These are phyloP conservation scores for Stagonosporopsis chrysanthemi DNA, from an alignment of 2,329 filamentous ascomycete genomes.

Conservation along the genomic window DNA sequence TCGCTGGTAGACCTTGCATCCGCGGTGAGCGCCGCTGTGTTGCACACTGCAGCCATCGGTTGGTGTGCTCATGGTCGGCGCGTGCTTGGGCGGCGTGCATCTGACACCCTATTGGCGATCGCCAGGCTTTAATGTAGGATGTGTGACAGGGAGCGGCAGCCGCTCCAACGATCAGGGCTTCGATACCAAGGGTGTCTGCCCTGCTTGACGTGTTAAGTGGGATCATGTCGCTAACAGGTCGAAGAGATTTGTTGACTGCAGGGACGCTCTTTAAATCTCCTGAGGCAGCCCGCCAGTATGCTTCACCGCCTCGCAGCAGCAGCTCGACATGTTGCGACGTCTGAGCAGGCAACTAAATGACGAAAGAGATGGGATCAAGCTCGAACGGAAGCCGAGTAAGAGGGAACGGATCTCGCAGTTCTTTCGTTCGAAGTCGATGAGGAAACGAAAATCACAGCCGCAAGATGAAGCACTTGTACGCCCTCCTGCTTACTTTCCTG, in stretches of 20 bases:
- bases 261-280: conserved; percentile 26
- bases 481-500: conserved; percentile 8
- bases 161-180: conserved; percentile 24
- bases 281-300: conserved; percentile 34
- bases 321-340: conserved; percentile 41
- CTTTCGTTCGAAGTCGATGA: conserved; percentile 32
- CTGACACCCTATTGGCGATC: conserved; percentile 38
- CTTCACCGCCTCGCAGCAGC: conserved; percentile 22
- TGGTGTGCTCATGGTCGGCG: conserved; percentile 28
- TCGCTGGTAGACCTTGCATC: conserved; percentile 2
- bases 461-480: conserved; percentile 31
- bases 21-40: conserved; percentile 19
- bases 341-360: conserved; percentile 33
- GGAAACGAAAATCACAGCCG: conserved; percentile 33
- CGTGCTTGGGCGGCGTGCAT: conserved; percentile 17
- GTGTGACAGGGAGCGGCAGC: conserved; percentile 35
- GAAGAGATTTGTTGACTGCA: conserved; percentile 34
- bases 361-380: conserved; percentile 27
- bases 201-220: conserved; percentile 36
- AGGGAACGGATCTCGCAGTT: conserved; percentile 42
- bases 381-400: conserved; percentile 40
- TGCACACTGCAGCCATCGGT: conserved; percentile 26
- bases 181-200: conserved; percentile 35
- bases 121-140: conserved; percentile 24
- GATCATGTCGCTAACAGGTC: conserved; percentile 29